Evolutionary conservation across 805 yeast species (phyloP).

Genomic region (Yamadazyma sp.): DNA sequence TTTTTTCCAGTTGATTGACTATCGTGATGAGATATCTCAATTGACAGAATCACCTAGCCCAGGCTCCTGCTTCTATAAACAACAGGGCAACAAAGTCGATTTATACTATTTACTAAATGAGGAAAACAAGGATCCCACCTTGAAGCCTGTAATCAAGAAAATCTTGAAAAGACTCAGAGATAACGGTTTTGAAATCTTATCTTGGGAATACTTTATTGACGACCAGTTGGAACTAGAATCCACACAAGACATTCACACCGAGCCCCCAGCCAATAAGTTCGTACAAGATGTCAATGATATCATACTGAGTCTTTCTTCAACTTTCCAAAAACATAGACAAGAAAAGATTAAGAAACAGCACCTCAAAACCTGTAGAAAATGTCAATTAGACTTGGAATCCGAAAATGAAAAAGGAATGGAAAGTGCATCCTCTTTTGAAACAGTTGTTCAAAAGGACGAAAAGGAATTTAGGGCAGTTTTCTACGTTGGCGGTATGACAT

Average conservation of each 20-base stretch:
- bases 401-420: constrained; percentile 7
- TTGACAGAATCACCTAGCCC: background rate
- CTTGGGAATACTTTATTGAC: constrained; percentile 30
- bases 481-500: constrained; percentile 47
- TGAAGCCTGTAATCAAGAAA: constrained; percentile 15
- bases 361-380: constrained; percentile 38
- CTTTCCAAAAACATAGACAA: constrained; percentile 16
- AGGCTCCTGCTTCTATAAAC: constrained; percentile 9
- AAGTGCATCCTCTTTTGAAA: constrained; percentile 20
- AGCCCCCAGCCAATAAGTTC: background rate
- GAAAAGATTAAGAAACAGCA: constrained; percentile 26
- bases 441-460: constrained; percentile 21
- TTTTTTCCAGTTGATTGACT: constrained; percentile 3
- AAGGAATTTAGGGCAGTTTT: constrained; percentile 47
- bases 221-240: constrained; percentile 16
- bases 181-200: constrained; percentile 35
- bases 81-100: constrained; percentile 24
- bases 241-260: constrained; percentile 10
- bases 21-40: background rate
- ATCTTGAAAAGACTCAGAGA: constrained; percentile 24
- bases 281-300: constrained; percentile 14
- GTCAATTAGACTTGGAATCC: constrained; percentile 24
- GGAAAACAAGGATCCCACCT: constrained; percentile 2
- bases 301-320: constrained; percentile 12
- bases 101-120: constrained; percentile 19